Base-by-base conservation (phyloP, 2,329 filamentous ascomycete species). In the Aspergillus caelatus region DNA sequence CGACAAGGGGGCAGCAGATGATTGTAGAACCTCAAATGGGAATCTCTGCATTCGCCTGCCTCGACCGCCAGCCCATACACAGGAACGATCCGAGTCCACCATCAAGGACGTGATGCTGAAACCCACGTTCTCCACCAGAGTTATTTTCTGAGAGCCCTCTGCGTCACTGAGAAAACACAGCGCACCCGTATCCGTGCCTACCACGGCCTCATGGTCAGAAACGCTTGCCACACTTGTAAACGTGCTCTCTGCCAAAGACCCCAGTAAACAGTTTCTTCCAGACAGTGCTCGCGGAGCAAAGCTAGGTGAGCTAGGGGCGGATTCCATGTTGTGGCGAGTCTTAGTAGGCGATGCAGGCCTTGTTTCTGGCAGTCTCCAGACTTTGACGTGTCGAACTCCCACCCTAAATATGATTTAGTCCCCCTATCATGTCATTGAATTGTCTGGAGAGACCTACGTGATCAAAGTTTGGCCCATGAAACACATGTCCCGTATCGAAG, bases 301-400 rank as follows among this genome's bases (percentile, higher is more conserved):
- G 74, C 67, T 80, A 64, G 65, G 74, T 61, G 73, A 71, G 73
- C 70, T 74, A 70, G 54, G 74, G 67, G 60, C 62, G 8, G 67
- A 67, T 28, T 80, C 80, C n/a, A 65, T 63, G 66, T 71, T 77
- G 73, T 87, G 84, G 66, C 85, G 86, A 72, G 85, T 77, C 74
- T 92, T 92, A 10, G 84, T 81, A 1, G 91, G 90, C 26, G 90
- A 90, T 6, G 80, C 79, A 21, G 83, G 80, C 48, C 74, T 82
- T 62, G 72, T 80, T 30, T 94, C 92, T 41, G 95, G 91, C 12
- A 95, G 85, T 69, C 90, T 89, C 95, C 95, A 99, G 57, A 96
- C 86, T 78, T 97, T 98, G 76, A 97, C 88, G 79, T 97, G 94
- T 30, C 95, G 88, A 58, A 95, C 91, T 16, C 95, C 95, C 28